Evolutionary conservation across 1,139 yeast species (phyloP), one percentile per base, ranked within the genome.

Genomic region (Kodamaea derodonti): DNA sequence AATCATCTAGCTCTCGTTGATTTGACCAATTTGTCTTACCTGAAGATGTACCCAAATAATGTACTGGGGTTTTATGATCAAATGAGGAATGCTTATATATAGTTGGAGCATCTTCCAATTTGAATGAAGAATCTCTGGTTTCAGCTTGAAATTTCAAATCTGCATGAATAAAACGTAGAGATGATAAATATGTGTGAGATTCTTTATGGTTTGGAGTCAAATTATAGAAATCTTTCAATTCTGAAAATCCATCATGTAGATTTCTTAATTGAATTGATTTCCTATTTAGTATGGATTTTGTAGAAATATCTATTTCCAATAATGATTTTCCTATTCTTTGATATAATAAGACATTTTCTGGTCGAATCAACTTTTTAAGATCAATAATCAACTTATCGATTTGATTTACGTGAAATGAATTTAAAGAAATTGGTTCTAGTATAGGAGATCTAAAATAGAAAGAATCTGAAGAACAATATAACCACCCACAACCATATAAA

Each of bases 401-500:
- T 18, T 45, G 43, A 12, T 10, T 14, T 2, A 20, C 13, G 2
- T 33, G 12, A 18, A 30, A 36, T 8, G 29, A 14, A 5, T 18
- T n/a, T 4, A 24, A 24, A 6, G 39, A 36, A 2, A 13, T 11
- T 4, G 44, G 42, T n/a, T 35, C 35, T 3, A 47, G 28, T 6
- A 47, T 31, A 0, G 51, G 51, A 3, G 43, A 32, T 5, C 51
- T 18, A 24, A 45, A 45, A 20, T 31, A 41, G 12, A 24, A 26
- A 12, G 16, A 32, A 2, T 10, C 33, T 34, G 22, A 45, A 38
- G 39, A 72, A 36, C 41, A 35, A 15, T 69, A 62, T 24, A 92
- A 42, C 88, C 94, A 84, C 4, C 83, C 81, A 56, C 97, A 86
- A 1, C 96, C 95, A 54, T 73, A 86, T 25, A 90, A 59, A 50